Evolutionary conservation across 345 rosid species (phyloP).

Genomic region (Cardamine resedifolia): DNA sequence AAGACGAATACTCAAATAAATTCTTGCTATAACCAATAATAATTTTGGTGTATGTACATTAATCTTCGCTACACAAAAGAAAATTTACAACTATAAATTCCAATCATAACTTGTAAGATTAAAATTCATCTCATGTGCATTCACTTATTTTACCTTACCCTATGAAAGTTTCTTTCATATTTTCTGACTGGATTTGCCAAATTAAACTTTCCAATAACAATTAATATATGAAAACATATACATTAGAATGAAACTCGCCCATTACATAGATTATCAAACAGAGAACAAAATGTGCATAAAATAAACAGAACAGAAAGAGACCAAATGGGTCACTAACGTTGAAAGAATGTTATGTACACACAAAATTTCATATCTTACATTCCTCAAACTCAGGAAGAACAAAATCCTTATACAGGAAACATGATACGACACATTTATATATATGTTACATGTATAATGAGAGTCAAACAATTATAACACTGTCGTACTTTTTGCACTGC

Average conservation of each 20-base stretch:
- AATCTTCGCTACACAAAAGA: background rate
- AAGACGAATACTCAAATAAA: background rate
- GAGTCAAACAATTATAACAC: constrained; percentile 18
- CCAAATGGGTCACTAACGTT: background rate
- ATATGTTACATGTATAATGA: constrained; percentile 34
- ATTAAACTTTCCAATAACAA: background rate
- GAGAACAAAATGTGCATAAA: constrained; percentile 2
- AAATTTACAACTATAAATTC: no score
- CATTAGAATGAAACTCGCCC: background rate
- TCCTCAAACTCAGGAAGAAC: constrained; percentile 1
- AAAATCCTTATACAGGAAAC: background rate
- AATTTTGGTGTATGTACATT: background rate
- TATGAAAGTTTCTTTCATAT: no score
- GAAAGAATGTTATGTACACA: constrained; percentile 31
- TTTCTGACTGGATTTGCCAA: background rate
- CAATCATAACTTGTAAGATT: background rate
- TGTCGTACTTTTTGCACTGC: constrained; percentile 15
- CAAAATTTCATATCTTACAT: constrained; percentile 18
- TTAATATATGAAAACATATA: background rate
- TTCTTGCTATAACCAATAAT: background rate
- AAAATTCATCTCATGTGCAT: no score
- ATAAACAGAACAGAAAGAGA: background rate
- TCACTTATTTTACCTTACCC: no score
- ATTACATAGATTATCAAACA: background rate
- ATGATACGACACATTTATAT: constrained; percentile 29